These are phyloP conservation scores for Sarocladium strictum DNA, from an alignment of 2,329 filamentous ascomycete genomes.

Conservation along the genomic window DNA sequence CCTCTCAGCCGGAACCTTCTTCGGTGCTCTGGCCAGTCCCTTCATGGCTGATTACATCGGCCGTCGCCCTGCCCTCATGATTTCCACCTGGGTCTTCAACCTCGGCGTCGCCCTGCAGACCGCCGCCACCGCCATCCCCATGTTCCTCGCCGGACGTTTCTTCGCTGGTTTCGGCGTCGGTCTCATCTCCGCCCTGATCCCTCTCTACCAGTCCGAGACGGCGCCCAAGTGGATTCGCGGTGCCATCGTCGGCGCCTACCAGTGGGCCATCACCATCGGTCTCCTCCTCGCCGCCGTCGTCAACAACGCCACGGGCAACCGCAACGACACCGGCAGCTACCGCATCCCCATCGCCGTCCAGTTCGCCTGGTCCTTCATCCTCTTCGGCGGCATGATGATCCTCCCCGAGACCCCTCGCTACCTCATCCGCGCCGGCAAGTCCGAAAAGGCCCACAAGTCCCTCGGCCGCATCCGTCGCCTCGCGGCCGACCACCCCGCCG, in stretches of 20 bases:
- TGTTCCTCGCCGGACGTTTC: constrained; percentile 62
- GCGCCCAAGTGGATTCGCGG: constrained; percentile 69
- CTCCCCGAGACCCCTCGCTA: constrained; percentile 70
- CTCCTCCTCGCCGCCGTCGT: constrained; percentile 61
- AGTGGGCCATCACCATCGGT: constrained; percentile 65
- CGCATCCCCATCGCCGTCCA: constrained; percentile 59
- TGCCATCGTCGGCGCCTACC: constrained; percentile 63
- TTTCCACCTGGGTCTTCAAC: constrained; percentile 52
- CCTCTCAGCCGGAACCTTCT: constrained; percentile 69
- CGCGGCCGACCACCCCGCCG: constrained; percentile 8
- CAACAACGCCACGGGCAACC: constrained; percentile 53
- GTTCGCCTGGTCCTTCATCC: constrained; percentile 63
- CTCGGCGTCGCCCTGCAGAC: constrained; percentile 62
- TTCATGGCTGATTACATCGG: constrained; percentile 57
- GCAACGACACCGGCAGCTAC: constrained; percentile 51
- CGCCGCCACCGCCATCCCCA: constrained; percentile 47
- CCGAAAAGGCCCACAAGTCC: constrained; percentile 45
- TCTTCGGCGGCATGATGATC: constrained; percentile 57
- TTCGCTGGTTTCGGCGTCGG: constrained; percentile 66
- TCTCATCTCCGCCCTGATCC: constrained; percentile 58
- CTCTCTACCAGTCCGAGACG: constrained; percentile 67
- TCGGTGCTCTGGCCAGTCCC: constrained; percentile 52
- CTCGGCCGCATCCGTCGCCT: constrained; percentile 10
- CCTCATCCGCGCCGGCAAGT: constrained; percentile 54
- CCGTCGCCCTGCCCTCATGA: constrained; percentile 54